phyloP scores from a whole-genome alignment of 2,329 filamentous ascomycete species.

The Helminthosporium solani region DNA sequence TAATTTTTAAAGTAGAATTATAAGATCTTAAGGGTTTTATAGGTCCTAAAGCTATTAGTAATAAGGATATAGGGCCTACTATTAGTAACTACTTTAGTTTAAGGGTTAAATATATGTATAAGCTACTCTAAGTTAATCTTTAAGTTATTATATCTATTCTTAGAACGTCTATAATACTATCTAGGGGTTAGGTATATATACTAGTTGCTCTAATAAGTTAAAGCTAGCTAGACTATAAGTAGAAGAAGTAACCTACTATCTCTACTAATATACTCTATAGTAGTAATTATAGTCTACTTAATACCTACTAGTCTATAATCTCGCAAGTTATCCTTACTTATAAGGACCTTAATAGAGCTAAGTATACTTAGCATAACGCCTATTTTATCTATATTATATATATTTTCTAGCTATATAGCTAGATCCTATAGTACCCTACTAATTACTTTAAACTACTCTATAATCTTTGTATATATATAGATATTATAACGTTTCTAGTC shows the following conservation, averaged over 20 bases:
- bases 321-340: constrained; percentile 15
- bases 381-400: constrained; percentile 11
- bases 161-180: constrained; percentile 11
- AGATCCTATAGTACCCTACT: constrained; percentile 9
- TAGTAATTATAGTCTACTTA: constrained; percentile 13
- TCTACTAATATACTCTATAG: constrained; percentile 13
- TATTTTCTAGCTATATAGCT: constrained; percentile 7
- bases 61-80: constrained; percentile 33
- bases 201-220: constrained; percentile 6
- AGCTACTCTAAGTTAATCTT: constrained; percentile 39
- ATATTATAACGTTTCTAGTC: constrained; percentile 10
- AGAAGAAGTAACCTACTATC: constrained; percentile 14
- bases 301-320: constrained; percentile 15
- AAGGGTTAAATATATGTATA: constrained; percentile 34
- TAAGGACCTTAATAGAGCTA: constrained; percentile 16
- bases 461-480: constrained; percentile 12
- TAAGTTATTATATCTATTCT: constrained; percentile 22
- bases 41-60: constrained; percentile 35
- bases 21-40: constrained; percentile 36
- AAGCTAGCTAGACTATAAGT: constrained; percentile 18
- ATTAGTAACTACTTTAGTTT: constrained; percentile 31
- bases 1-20: constrained; percentile 35
- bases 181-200: constrained; percentile 13
- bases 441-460: constrained; percentile 15
- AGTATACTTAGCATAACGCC: constrained; percentile 17